phyloP scores from a whole-genome alignment of 1,284 basidiomycete species.

The Chalciporus sp. region DNA sequence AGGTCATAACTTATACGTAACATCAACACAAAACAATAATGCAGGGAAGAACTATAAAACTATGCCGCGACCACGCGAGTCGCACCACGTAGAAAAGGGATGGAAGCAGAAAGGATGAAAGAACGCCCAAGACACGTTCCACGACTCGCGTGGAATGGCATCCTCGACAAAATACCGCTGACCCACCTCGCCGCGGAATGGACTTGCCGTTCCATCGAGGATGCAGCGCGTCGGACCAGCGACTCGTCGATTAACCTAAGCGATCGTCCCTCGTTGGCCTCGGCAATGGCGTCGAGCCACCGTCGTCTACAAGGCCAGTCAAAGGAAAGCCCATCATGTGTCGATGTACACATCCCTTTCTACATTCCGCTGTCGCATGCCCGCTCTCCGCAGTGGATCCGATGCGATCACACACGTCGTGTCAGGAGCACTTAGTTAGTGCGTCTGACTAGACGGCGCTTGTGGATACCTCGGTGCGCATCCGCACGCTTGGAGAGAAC shows the following conservation, averaged over 20 bases:
- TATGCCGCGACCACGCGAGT: neutral
- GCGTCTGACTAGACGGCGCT: conserved; percentile 30
- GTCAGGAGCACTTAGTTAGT: conserved; percentile 5
- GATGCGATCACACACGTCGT: neutral
- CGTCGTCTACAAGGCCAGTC: neutral
- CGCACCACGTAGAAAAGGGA: neutral
- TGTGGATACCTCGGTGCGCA: conserved; percentile 19
- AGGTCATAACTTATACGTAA: conserved; percentile 21
- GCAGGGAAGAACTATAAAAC: too few species aligned
- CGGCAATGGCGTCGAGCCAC: conserved; percentile 19
- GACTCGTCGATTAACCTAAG: neutral
- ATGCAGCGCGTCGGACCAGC: neutral
- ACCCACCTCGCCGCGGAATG: conserved; percentile 5
- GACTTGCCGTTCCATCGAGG: conserved; percentile 9
- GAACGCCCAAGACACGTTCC: neutral
- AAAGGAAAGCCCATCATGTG: neutral
- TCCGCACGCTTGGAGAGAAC: conserved; percentile 21
- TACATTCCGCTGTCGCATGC: neutral
- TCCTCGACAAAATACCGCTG: neutral
- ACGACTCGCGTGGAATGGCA: conserved; percentile 13
- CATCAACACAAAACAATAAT: neutral
- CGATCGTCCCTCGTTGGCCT: neutral
- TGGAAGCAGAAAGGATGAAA: neutral
- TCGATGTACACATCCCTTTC: neutral
- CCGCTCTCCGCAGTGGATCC: neutral